Evolutionary conservation across 2,329 filamentous ascomycete species (phyloP).

Genomic region (Dichotomopilus funicola): DNA sequence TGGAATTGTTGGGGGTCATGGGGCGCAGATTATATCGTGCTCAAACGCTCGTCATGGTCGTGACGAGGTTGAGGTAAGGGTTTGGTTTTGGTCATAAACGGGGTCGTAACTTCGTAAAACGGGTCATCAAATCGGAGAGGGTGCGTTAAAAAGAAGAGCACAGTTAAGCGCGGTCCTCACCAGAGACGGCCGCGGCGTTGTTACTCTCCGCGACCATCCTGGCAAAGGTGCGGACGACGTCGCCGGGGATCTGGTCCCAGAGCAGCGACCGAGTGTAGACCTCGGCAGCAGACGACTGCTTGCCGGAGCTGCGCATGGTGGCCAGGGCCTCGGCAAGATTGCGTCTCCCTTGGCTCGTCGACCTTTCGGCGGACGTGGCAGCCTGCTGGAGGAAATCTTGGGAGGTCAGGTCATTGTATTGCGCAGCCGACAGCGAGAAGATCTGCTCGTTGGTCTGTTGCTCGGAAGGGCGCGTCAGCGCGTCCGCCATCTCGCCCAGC

Average conservation of each 20-base stretch:
- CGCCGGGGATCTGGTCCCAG: conserved; percentile 87
- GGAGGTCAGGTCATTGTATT: conserved; percentile 80
- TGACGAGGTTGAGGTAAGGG: not conserved
- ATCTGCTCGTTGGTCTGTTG: conserved; percentile 83
- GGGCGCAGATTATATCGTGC: conserved; percentile 1
- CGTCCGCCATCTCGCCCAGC: conserved; percentile 61
- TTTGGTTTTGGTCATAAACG: conserved; percentile 10
- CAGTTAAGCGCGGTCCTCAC: conserved; percentile 36
- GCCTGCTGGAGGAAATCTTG: conserved; percentile 61
- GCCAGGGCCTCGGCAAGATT: conserved; percentile 76
- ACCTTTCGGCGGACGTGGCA: conserved; percentile 38
- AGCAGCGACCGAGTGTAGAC: conserved; percentile 89
- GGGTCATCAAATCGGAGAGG: conserved; percentile 7
- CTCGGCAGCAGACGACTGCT: conserved; percentile 66
- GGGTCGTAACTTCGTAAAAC: conserved; percentile 20
- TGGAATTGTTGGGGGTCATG: conserved; percentile 13
- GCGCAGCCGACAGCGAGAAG: conserved; percentile 76
- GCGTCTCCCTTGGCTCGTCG: conserved; percentile 57
- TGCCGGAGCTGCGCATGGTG: conserved; percentile 65
- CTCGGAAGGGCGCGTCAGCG: conserved; percentile 67
- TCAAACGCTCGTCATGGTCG: conserved; percentile 11
- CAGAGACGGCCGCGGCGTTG: conserved; percentile 32
- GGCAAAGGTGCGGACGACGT: conserved; percentile 88
- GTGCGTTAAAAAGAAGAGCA: not conserved
- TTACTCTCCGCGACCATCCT: conserved; percentile 79